A percentile compares a stretch with the other conserved stretches of the same genome.
Evolutionary conservation across 495 filamentous ascomycete genomes (phyloP).

Genomic region (Trichoderma virens): DNA sequence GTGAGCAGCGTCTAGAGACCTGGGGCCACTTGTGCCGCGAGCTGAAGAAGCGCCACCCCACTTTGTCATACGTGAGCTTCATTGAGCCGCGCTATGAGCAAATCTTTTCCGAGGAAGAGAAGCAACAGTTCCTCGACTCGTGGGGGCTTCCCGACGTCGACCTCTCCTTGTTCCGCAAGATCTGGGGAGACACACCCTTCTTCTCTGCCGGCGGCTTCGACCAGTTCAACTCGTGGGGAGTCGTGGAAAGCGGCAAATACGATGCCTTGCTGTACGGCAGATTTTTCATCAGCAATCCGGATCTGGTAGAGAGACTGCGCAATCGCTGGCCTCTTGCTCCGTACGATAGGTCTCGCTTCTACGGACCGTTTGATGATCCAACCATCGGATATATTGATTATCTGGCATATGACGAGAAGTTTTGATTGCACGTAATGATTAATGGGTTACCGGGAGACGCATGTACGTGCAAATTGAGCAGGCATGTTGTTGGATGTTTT

Average conservation of each 20-base stretch:
- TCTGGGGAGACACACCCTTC: conserved; percentile 18
- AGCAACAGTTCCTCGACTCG: conserved; percentile 26
- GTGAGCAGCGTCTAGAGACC: conserved; percentile 35
- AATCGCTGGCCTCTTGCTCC: conserved; percentile 40
- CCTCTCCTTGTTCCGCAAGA: conserved; percentile 10
- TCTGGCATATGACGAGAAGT: not conserved
- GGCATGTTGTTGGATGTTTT: too few relatives aligned
- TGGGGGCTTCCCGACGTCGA: conserved; percentile 10
- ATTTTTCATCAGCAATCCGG: conserved; percentile 59
- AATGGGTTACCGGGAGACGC: too few relatives aligned
- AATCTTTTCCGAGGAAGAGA: conserved; percentile 36
- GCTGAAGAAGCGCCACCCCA: conserved; percentile 39
- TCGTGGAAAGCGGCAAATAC: conserved; percentile 43
- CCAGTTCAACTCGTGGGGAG: conserved; percentile 25
- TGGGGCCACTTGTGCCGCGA: conserved; percentile 42
- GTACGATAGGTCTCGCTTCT: conserved; percentile 53
- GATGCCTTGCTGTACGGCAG: conserved; percentile 48
- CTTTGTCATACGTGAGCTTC: conserved; percentile 45
- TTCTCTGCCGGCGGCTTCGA: conserved; percentile 22
- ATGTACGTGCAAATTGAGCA: too few relatives aligned
- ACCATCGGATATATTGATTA: conserved; percentile 7
- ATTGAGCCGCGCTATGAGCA: conserved; percentile 49
- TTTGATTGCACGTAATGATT: too few relatives aligned
- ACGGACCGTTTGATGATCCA: conserved; percentile 22
- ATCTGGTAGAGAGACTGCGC: conserved; percentile 52